Evolutionary conservation across 2,329 filamentous ascomycete genomes (phyloP), one percentile per base, ranked within the genome.

Genomic region (Grosmannia clavigera): DNA sequence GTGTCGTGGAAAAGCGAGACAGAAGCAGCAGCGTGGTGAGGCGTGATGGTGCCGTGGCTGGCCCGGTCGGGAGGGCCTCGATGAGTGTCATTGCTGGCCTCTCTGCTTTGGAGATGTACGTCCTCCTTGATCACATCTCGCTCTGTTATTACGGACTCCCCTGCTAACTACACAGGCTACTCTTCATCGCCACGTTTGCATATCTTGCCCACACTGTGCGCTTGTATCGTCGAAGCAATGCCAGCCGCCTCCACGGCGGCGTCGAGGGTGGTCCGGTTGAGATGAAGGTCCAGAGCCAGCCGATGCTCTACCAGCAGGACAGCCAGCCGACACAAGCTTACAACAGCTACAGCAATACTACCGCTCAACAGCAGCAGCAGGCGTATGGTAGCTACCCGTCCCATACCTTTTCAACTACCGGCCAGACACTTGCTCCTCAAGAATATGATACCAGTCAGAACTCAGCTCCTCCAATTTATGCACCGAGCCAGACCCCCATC

Each of bases 161-260:
- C 63, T 27, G 7, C 57, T 58, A 29, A 46, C 46, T 25, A 2
- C 6, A 1, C 33, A 64, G 61, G 62, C 58, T 66, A 12, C 55
- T 69, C 10, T 77, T 78, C 58, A 69, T 76, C 10, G 74, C 73
- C 2, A 74, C 75, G 0, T 76, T 76, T 59, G 74, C 74, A 25
- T 76, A 76, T 62, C 67, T 78, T 4, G 65, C 68, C n/a, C 67
- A 69, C 59, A 65, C 67, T 35, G 65, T 68, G 60, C 69, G 67
- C 40, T 61, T 69, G 40, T 65, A 68, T 63, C 64, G 64, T 55
- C 62, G 65, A 51, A 61, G 60, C 19, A 65, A 66, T 57, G 67
- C 65, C 58, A 46, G 52, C 9, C 56, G 58, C 16, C 25, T 16
- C 55, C 50, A 55, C 4, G 11, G 57, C 38, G 53, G 60, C 56